Evolutionary conservation across 345 rosid genomes (phyloP), one percentile per base, ranked within the genome.

Genomic region (Theobroma cacao): DNA sequence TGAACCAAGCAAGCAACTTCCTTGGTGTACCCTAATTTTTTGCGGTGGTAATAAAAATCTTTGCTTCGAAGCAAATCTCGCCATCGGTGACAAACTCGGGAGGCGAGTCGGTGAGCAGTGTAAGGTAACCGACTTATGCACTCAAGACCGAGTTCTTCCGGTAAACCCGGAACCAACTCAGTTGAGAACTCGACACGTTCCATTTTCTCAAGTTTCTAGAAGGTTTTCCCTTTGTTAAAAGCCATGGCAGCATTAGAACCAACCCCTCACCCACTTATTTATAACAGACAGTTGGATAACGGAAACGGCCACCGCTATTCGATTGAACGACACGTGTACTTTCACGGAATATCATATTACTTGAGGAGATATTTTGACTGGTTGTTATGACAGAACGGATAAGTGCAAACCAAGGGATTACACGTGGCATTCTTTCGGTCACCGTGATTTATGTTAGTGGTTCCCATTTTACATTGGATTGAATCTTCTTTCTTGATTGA

Each of bases 1-100:
- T 91, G 96, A 63, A 89, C 80, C 18, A 91, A 79, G 79, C 94
- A 91, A 67, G 90, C 92, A 2, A 85, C 79, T 82, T 80, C 68
- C 68, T 81, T 87, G 85, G 89, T 86, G 63, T 65, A 78, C 3
- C 88, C 88, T 28, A 60, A 61, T 22, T 56, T 59, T 70, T 73
- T 88, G n/a, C 94, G 73, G 45, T 85, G 89, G 72, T 77, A 70
- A 75, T 89, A 88, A 52, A 89, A 89, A 24, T 82, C 86, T 36
- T 40, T 65, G 82, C 92, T 83, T 67, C 67, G 77, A 24, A 91
- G 58, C 31, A 91, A 77, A 17, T 82, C 64, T 3, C 84, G 85
- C 96, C 96, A 91, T 50, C 84, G 63, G 33, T 77, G 81, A 86
- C 92, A 86, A 24, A 91, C 96, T 1, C 69, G 72, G 61, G 89